Base-by-base conservation (phyloP, 768 basidiomycete species). In the Suillus brevipes region DNA sequence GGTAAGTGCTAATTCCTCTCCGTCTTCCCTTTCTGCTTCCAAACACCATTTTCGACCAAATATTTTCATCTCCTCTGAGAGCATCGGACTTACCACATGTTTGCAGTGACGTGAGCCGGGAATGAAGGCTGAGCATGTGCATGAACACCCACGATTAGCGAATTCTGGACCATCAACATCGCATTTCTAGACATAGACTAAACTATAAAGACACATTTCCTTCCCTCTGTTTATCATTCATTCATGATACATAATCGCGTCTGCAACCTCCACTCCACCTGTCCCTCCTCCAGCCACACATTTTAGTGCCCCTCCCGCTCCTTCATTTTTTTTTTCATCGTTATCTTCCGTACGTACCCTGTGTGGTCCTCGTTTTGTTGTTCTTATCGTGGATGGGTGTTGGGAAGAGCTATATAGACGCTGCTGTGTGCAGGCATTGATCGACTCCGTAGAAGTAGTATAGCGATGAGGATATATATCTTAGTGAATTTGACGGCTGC, bases 1-100 rank as follows among this genome's bases (percentile, higher is more conserved):
- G 95, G 92, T 88, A 68, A 66, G 84, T 76, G 4, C 40, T 47
- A 5, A 42, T 25, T 63, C 55, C 25, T 31, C 34, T 42, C 61
- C 13, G 23, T 56, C 31, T n/a, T 37, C 25, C 45, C 62, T 63
- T 66, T 64, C 45, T 66, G 12, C 18, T 16, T 14, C 10, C 34
- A n/a, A n/a, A 55, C 3, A 20, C 10, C 31, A 34, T 6, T 55
- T 63, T 55, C 64, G 43, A 67, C 6, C 8, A 31, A n/a, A 52
- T 23, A 16, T 13, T 13, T 2, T 66, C 66, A 53, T 23, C 60
- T 42, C 47, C 14, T 13, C 12, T 52, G 6, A 13, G 57, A 58
- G 3, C 40, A 42, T 40, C 4, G 58, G 10, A 42, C 38, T 58
- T 0, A 58, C 6, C 4, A 40, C 38, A 18, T 34, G 65, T 7